These are phyloP conservation scores for Ceratorhiza oryzae-sativae DNA, from an alignment of 1,284 basidiomycete genomes.

Conservation along the genomic window DNA sequence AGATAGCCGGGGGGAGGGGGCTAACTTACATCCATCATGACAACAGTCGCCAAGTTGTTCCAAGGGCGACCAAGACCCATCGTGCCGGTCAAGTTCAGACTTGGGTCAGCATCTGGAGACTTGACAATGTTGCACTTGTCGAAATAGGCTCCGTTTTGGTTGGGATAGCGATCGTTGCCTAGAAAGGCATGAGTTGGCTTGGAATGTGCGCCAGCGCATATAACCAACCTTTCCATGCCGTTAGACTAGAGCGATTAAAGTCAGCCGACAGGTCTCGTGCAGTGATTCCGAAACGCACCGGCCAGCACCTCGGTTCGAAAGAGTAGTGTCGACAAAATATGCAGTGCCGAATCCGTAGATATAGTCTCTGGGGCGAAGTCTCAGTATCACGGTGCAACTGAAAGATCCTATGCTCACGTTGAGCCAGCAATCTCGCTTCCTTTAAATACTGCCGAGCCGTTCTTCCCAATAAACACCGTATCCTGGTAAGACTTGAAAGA, in stretches of 20 bases:
- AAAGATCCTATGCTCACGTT: slow-evolving; percentile 58
- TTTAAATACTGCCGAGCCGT: slow-evolving; percentile 65
- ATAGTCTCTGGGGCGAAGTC: slow-evolving; percentile 49
- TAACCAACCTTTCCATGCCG: slow-evolving; percentile 53
- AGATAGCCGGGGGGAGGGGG: too few relatives aligned
- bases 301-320: slow-evolving; percentile 68
- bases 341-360: slow-evolving; percentile 65
- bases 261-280: slow-evolving; percentile 56
- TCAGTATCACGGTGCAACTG: background rate
- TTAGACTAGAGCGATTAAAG: slow-evolving; percentile 55
- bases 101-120: slow-evolving; percentile 67
- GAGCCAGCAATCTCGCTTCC: slow-evolving; percentile 69
- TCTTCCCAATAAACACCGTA: slow-evolving; percentile 69
- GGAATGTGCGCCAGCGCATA: background rate
- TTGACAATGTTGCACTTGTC: slow-evolving; percentile 65
- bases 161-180: slow-evolving; percentile 36
- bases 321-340: slow-evolving; percentile 56
- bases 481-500: slow-evolving; percentile 69
- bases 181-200: background rate
- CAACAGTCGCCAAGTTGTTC: slow-evolving; percentile 65
- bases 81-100: slow-evolving; percentile 54
- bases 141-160: slow-evolving; percentile 69
- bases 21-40: slow-evolving; percentile 26
- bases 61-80: slow-evolving; percentile 70
- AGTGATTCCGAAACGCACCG: slow-evolving; percentile 64